phyloP scores from a whole-genome alignment of 2,329 filamentous ascomycete species.

The Colletotrichum limetticola region DNA sequence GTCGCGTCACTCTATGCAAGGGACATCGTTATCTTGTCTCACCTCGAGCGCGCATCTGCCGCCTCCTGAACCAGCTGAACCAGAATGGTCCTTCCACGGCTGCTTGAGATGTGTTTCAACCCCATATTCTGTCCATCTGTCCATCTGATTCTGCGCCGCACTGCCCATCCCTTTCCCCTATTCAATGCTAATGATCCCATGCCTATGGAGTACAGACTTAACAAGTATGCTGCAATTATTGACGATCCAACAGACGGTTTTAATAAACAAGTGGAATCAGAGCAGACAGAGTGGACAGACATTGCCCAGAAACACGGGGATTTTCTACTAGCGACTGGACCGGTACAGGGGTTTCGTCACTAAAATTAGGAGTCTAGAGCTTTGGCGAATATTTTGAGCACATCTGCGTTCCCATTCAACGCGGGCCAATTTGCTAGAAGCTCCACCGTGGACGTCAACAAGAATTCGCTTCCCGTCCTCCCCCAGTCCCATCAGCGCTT shows the following conservation, averaged over 20 bases:
- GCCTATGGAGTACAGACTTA: background rate
- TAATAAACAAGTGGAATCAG: slow-evolving; percentile 10
- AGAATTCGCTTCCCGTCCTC: slow-evolving; percentile 1
- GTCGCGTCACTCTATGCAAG: background rate
- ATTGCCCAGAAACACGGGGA: slow-evolving; percentile 14
- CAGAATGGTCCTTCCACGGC: background rate
- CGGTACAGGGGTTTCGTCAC: slow-evolving; percentile 22
- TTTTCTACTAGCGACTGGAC: background rate
- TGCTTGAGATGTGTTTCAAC: slow-evolving; percentile 26
- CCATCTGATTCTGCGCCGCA: background rate
- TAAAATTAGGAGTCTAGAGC: slow-evolving; percentile 29
- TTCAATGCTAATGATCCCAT: background rate
- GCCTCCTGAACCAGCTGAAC: slow-evolving; percentile 16
- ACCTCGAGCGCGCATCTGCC: slow-evolving; percentile 3
- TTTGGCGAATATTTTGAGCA: slow-evolving; percentile 2
- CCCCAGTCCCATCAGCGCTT: slow-evolving; percentile 25
- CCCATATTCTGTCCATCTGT: slow-evolving; percentile 3
- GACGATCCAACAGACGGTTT: background rate
- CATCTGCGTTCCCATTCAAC: slow-evolving; percentile 7
- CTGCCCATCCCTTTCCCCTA: background rate
- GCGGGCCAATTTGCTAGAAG: slow-evolving; percentile 15
- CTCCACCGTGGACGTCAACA: slow-evolving; percentile 22
- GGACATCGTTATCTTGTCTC: slow-evolving; percentile 3
- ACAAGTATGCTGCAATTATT: background rate
- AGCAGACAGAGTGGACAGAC: slow-evolving; percentile 3